Base-by-base conservation (phyloP, 2,329 filamentous ascomycete genomes). In the Pyrenophora seminiperda region DNA sequence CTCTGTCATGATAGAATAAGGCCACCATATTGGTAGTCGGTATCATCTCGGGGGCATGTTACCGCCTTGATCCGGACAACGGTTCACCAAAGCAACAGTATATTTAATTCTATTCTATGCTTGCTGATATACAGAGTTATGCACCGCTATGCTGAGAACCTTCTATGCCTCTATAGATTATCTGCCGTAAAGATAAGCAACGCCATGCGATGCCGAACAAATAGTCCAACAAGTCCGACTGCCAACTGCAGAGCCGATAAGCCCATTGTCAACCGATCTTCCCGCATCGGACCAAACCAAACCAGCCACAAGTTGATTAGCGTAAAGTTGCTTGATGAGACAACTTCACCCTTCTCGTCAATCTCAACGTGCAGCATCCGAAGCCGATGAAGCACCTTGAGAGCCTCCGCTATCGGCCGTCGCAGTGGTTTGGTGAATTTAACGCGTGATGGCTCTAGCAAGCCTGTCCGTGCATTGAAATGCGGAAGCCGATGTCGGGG, bases 251-350 rank as follows among this genome's bases (percentile, higher is more conserved):
- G 82, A n/a, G 76, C 76, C 37, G 94, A 82, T 53, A 99, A 81
- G 71, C 94, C 90, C 68, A 85, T 78, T 19, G 91, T 90, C 45
- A 99, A 79, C 37, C 84, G 81, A 74, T 96, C 89, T 73, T 99
- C 94, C 55, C 89, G 83, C 80, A 96, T 83, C 2, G 94, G 92
- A 0, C 94, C 94, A 71, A 92, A 87, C 90, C 91, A 96, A 42
- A 97, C 90, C 55, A 99, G 79, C 93, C 93, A 99, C 47, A 99
- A 81, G 71, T 99, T 99, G 60, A 99, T 80, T 39, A 99, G 83
- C 7, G 94, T 99, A 56, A 99, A 82, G 73, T 99, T 99, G 58
- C 85, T 91, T 15, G 87, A 93, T 74, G 94, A 88, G 18, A 84
- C 77, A 62, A 97, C 88, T 59, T 80, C 76, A 7, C 89, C 90